Percentiles rank a stretch among this genome's conserved stretches.
Conservation (phyloP, 2,329 filamentous ascomycete species). For the Moelleriella libera region DNA sequence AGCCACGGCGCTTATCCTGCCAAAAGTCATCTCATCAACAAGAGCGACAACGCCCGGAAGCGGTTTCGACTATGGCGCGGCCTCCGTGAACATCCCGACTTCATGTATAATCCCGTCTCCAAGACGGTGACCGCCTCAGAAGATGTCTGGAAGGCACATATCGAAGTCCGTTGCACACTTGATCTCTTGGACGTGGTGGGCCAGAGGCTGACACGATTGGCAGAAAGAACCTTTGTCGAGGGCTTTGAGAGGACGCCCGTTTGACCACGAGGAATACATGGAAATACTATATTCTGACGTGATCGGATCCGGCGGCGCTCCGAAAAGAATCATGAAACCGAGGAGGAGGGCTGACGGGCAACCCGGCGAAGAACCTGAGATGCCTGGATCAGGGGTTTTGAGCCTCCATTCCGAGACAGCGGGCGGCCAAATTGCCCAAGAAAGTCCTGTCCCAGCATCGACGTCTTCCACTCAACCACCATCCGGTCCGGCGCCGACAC, state of each 20-base stretch:
- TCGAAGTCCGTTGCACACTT: conserved; percentile 30
- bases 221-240: conserved; percentile 45
- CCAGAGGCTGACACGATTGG: not conserved
- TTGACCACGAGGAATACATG: conserved; percentile 47
- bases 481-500: conserved; percentile 10
- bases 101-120: conserved; percentile 35
- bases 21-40: conserved; percentile 49
- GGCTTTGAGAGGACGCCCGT: conserved; percentile 40
- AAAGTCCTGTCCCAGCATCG: conserved; percentile 12
- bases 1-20: conserved; percentile 42
- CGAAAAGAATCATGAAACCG: conserved; percentile 43
- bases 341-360: conserved; percentile 33
- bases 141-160: conserved; percentile 41
- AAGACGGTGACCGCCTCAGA: conserved; percentile 40
- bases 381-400: conserved; percentile 31
- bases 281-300: conserved; percentile 47
- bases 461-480: conserved; percentile 16
- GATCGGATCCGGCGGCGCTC: conserved; percentile 43
- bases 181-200: not conserved
- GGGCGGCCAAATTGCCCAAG: conserved; percentile 9
- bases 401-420: conserved; percentile 24
- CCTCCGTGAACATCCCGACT: conserved; percentile 41
- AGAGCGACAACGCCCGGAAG: conserved; percentile 49
- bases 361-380: conserved; percentile 29
- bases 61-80: conserved; percentile 48